A percentile compares a stretch with the other conserved stretches of the same genome.
phyloP scores from a whole-genome alignment of 495 filamentous ascomycete genomes.

The Pseudomonodictys pantanalensis region DNA sequence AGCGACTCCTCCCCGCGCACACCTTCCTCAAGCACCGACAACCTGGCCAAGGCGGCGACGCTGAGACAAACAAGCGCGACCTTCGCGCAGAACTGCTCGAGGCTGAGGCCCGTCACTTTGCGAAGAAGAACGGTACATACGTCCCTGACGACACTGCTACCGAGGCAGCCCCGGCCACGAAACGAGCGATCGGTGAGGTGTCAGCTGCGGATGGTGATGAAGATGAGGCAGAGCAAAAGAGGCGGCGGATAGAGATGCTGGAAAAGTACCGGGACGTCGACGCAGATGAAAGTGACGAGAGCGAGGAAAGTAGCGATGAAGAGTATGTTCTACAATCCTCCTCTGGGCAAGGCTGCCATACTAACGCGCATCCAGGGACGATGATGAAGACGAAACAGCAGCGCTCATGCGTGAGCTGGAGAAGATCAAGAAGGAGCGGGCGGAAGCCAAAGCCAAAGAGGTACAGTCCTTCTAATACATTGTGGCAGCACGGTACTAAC shows the following conservation, averaged over 20 bases:
- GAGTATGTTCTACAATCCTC: slow-evolving; percentile 42
- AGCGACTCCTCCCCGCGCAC: slow-evolving; percentile 89
- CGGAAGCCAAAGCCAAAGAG: slow-evolving; percentile 81
- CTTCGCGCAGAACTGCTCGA: slow-evolving; percentile 85
- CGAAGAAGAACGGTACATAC: slow-evolving; percentile 67
- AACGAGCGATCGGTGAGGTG: slow-evolving; percentile 63
- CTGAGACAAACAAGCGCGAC: slow-evolving; percentile 71
- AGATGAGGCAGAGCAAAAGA: slow-evolving; percentile 74
- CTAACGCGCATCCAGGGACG: slow-evolving; percentile 45
- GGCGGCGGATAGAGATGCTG: slow-evolving; percentile 66
- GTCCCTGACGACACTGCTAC: slow-evolving; percentile 15
- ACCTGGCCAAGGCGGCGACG: slow-evolving; percentile 83
- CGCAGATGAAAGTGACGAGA: slow-evolving; percentile 64
- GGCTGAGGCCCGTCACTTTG: slow-evolving; percentile 83
- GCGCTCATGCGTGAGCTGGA: slow-evolving; percentile 89
- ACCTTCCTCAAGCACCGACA: slow-evolving; percentile 81
- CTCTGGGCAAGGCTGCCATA: background rate
- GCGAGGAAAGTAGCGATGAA: slow-evolving; percentile 68
- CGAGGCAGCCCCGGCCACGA: slow-evolving; percentile 41
- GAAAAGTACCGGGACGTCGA: slow-evolving; percentile 89
- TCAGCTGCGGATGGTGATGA: slow-evolving; percentile 42
- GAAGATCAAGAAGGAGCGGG: slow-evolving; percentile 87
- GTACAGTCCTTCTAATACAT: slow-evolving; percentile 46
- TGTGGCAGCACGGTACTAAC: too few relatives aligned
- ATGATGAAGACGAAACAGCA: slow-evolving; percentile 86